phyloP scores from a whole-genome alignment of 2,329 filamentous ascomycete species.

The Microdochium nivale region DNA sequence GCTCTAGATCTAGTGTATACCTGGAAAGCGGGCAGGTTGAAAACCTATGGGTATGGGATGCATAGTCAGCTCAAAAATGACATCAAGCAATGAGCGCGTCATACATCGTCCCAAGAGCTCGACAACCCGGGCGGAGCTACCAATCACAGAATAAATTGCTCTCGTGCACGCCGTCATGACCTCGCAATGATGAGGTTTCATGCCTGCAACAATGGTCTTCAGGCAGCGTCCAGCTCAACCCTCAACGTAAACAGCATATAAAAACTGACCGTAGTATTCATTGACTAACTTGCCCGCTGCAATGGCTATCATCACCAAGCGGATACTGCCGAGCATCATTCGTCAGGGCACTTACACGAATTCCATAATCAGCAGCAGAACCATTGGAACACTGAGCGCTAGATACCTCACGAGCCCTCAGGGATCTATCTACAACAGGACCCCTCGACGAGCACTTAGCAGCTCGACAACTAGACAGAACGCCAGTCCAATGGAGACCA shows the following conservation, averaged over 20 bases:
- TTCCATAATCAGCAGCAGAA: background rate
- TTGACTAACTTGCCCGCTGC: too few species aligned
- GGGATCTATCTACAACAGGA: background rate
- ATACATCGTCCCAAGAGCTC: background rate
- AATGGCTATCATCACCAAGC: too few species aligned
- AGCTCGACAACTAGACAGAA: slow-evolving; percentile 1
- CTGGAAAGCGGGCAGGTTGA: too few species aligned
- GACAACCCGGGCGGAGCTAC: background rate
- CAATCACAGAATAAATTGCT: background rate
- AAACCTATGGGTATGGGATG: too few species aligned
- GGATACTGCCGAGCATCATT: too few species aligned
- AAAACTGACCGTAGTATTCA: too few species aligned
- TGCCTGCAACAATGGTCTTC: background rate
- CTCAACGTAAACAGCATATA: too few species aligned
- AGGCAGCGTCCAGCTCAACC: background rate
- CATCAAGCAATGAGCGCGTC: background rate
- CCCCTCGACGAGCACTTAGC: slow-evolving; percentile 1
- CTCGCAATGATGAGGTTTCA: background rate
- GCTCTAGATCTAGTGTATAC: too few species aligned
- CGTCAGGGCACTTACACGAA: background rate
- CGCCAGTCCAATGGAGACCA: slow-evolving; percentile 8
- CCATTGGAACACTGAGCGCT: background rate
- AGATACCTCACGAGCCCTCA: background rate
- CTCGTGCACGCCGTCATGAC: background rate
- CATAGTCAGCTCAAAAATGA: too few species aligned